Percentiles rank a stretch among this genome's conserved stretches.
phyloP scores from a whole-genome alignment of 352 stramenopile species.

The Ophiocytium majus region DNA sequence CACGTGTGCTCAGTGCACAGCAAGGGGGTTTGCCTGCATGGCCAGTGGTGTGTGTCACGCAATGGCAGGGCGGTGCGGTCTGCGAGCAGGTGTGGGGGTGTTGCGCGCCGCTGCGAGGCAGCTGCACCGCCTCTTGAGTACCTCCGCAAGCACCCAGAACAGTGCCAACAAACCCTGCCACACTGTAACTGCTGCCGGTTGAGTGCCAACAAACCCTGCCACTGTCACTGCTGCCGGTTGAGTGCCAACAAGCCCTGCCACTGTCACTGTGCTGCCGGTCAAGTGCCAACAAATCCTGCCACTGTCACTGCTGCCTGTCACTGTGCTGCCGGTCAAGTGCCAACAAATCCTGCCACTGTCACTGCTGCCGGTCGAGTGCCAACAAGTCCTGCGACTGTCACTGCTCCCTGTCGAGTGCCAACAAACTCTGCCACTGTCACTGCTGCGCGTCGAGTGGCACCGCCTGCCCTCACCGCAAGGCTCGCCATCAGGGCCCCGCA shows the following conservation, averaged over 20 bases:
- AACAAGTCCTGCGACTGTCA: background rate
- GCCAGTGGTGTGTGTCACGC: too few relatives aligned
- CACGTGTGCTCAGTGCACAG: too few relatives aligned
- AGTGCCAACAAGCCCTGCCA: background rate
- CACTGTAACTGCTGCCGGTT: too few relatives aligned
- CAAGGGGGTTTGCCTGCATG: too few relatives aligned
- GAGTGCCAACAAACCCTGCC: background rate
- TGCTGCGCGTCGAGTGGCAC: background rate
- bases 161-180: too few relatives aligned
- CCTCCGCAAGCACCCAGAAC: too few relatives aligned
- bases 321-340: too few relatives aligned
- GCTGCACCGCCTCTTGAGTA: too few relatives aligned
- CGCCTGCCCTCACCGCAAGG: background rate
- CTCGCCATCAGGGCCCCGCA: slow-evolving; percentile 4
- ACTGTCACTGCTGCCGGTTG: background rate
- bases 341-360: background rate
- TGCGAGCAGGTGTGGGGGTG: too few relatives aligned
- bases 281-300: too few relatives aligned
- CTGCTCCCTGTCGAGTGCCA: background rate
- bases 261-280: background rate
- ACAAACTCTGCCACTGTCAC: background rate
- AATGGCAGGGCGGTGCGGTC: too few relatives aligned
- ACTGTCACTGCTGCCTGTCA: background rate
- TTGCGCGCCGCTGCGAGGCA: too few relatives aligned
- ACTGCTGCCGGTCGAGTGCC: background rate